Evolutionary conservation across 768 basidiomycete genomes (phyloP).

Genomic region (Austroboletus festivus): DNA sequence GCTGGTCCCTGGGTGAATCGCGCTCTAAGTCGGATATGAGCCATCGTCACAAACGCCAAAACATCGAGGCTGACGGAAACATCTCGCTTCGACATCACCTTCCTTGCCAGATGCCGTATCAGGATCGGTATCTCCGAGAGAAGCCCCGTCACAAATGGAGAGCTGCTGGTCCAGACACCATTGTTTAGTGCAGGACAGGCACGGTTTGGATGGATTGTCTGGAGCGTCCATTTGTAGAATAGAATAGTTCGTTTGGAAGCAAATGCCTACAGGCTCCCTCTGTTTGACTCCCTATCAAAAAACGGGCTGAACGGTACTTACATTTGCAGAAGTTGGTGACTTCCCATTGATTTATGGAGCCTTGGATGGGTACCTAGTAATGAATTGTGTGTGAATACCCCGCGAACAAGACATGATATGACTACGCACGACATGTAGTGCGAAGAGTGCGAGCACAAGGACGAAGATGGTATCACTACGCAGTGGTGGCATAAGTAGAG

Average conservation of each 20-base stretch:
- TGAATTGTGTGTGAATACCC: constrained; percentile 11
- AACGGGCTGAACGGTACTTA: constrained; percentile 28
- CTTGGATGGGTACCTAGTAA: constrained; percentile 38
- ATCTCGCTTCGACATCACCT: constrained; percentile 92
- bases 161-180: constrained; percentile 95
- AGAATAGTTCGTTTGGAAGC: constrained; percentile 82
- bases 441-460: constrained; percentile 18
- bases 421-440: constrained; percentile 27
- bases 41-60: constrained; percentile 28
- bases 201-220: constrained; percentile 85
- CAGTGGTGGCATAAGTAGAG: constrained; percentile 23
- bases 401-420: background rate
- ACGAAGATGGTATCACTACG: constrained; percentile 11
- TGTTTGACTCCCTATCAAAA: constrained; percentile 2
- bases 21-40: constrained; percentile 57
- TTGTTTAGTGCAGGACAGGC: constrained; percentile 89
- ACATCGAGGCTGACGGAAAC: constrained; percentile 75
- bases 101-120: constrained; percentile 94
- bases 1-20: constrained; percentile 92
- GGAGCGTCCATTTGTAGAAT: constrained; percentile 79
- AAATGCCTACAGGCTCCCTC: constrained; percentile 64
- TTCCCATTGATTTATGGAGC: constrained; percentile 72
- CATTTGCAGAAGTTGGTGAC: constrained; percentile 93
- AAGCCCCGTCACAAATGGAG: constrained; percentile 75
- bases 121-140: constrained; percentile 82